These are phyloP conservation scores for Filosporella fistucella DNA, from an alignment of 495 filamentous ascomycete species.

Conservation along the genomic window DNA sequence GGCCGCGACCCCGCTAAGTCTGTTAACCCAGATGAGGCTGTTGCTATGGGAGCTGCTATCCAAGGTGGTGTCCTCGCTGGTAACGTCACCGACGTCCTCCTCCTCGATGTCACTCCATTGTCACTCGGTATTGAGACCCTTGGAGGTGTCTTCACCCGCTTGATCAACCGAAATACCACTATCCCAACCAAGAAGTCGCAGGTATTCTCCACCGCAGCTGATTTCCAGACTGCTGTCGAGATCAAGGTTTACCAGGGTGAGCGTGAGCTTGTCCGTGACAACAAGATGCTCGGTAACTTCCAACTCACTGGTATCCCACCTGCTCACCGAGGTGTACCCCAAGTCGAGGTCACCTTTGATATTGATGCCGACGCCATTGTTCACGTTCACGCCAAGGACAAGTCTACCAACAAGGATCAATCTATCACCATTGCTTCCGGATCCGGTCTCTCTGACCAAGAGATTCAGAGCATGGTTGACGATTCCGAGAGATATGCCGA, in stretches of 20 bases:
- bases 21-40: conserved; percentile 98
- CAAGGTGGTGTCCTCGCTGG: conserved; percentile 96
- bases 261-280: conserved; percentile 98
- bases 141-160: conserved; percentile 96
- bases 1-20: conserved; percentile 98
- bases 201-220: conserved; percentile 95
- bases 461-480: conserved; percentile 95
- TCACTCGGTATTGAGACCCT: conserved; percentile 99
- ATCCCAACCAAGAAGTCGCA: conserved; percentile 99
- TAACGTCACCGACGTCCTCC: conserved; percentile 93
- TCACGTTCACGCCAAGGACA: conserved; percentile 98
- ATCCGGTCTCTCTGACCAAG: conserved; percentile 90
- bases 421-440: conserved; percentile 98
- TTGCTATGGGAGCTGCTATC: conserved; percentile 96
- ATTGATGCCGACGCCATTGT: conserved; percentile 99
- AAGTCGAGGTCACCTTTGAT: conserved; percentile 98
- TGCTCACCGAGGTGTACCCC: conserved; percentile 94
- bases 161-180: conserved; percentile 99
- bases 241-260: conserved; percentile 99
- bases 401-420: conserved; percentile 99
- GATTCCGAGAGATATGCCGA: conserved; percentile 97
- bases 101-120: conserved; percentile 95
- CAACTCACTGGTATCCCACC: conserved; percentile 98
- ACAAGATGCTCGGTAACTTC: conserved; percentile 99
- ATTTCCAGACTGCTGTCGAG: conserved; percentile 99